phyloP scores from a whole-genome alignment of 148 eudicot species.

The Bassia scoparia region DNA sequence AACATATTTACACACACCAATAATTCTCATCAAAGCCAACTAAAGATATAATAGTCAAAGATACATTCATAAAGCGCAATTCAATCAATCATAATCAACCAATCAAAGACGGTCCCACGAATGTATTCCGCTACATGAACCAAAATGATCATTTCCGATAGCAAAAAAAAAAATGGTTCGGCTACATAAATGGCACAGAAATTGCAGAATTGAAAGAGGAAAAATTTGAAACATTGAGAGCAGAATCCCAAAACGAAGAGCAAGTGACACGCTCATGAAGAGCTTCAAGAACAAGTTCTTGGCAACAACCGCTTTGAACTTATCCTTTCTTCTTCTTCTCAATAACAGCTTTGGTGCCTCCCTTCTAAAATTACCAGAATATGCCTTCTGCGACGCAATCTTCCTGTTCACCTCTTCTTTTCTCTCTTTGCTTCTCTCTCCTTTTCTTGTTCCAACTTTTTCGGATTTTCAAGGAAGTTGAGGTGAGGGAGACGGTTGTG shows the following conservation, averaged over 20 bases:
- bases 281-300: slow-evolving; percentile 81
- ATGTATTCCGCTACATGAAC: too few relatives aligned
- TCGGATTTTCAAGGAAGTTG: slow-evolving; percentile 26
- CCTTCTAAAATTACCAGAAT: slow-evolving; percentile 69
- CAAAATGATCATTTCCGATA: too few relatives aligned
- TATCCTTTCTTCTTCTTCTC: slow-evolving; percentile 78
- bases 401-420: slow-evolving; percentile 59
- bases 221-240: slow-evolving; percentile 54
- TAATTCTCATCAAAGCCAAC: too few relatives aligned
- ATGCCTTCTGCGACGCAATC: slow-evolving; percentile 74
- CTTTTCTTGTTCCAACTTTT: slow-evolving; percentile 25
- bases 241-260: slow-evolving; percentile 93
- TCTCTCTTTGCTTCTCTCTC: slow-evolving; percentile 51
- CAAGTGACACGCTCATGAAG: slow-evolving; percentile 82
- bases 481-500: slow-evolving; percentile 4
- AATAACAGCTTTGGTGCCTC: slow-evolving; percentile 88
- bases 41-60: too few relatives aligned
- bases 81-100: too few relatives aligned
- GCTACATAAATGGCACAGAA: background rate
- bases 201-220: background rate
- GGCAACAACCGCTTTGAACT: slow-evolving; percentile 70
- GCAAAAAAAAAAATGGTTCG: background rate
- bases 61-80: too few relatives aligned
- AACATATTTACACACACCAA: too few relatives aligned
- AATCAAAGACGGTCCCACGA: too few relatives aligned